phyloP scores from a whole-genome alignment of 345 rosid genomes.

The Pistacia integerrima region DNA sequence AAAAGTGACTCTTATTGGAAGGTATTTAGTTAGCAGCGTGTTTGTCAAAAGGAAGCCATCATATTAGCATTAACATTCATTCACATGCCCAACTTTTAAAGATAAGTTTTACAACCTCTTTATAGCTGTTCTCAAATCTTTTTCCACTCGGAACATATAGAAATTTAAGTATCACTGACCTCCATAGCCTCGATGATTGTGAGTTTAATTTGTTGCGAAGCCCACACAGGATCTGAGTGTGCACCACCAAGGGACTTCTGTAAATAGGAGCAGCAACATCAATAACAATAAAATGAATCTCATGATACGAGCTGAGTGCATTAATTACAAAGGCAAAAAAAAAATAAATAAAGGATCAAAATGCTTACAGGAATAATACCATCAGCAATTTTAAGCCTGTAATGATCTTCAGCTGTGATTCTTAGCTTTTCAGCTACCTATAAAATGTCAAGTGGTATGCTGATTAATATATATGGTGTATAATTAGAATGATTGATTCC shows the following conservation, averaged over 20 bases:
- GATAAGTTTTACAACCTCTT: no score
- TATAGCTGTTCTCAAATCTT: not conserved
- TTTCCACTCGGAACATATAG: not conserved
- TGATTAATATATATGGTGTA: no score
- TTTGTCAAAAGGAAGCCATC: no score
- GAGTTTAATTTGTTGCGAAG: conserved; percentile 18
- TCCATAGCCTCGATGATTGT: conserved; percentile 17
- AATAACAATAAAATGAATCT: not conserved
- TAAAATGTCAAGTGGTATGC: no score
- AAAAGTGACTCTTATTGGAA: not conserved
- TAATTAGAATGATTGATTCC: no score
- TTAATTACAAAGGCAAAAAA: not conserved
- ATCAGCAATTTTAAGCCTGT: not conserved
- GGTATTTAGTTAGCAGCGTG: not conserved
- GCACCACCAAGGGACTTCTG: conserved; percentile 23
- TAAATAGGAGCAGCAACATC: not conserved
- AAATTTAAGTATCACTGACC: not conserved
- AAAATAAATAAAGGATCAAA: not conserved
- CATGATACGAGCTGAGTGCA: not conserved
- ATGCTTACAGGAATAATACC: conserved; percentile 33
- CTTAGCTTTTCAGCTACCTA: no score
- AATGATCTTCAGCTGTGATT: no score
- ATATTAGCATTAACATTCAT: no score
- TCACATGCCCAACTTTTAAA: not conserved
- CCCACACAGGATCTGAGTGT: conserved; percentile 20